These are phyloP conservation scores for Starmerella sp. DNA, from an alignment of 805 yeast genomes.

Conservation along the genomic window DNA sequence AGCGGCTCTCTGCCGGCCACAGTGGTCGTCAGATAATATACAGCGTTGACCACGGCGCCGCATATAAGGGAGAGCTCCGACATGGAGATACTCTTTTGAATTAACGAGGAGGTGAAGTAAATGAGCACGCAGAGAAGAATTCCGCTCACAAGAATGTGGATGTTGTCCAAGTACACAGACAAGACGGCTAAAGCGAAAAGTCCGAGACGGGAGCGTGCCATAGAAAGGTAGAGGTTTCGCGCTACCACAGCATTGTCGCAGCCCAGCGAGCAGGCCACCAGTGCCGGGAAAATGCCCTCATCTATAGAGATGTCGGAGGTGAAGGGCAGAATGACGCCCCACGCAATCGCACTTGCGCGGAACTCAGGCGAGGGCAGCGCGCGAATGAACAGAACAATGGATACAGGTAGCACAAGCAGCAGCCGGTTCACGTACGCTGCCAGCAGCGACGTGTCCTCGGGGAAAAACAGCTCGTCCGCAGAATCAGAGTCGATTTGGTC, in stretches of 20 bases:
- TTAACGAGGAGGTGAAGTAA: background rate
- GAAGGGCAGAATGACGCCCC: slow-evolving; percentile 16
- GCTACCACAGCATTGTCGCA: slow-evolving; percentile 13
- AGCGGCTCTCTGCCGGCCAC: background rate
- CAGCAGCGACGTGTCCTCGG: slow-evolving; percentile 2
- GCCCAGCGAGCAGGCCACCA: slow-evolving; percentile 15
- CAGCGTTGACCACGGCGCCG: slow-evolving; percentile 15
- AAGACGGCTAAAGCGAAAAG: slow-evolving; percentile 12
- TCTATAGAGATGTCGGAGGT: slow-evolving; percentile 18
- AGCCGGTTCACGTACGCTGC: slow-evolving; percentile 8
- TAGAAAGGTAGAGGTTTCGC: slow-evolving; percentile 18
- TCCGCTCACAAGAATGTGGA: slow-evolving; percentile 15
- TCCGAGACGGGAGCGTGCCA: slow-evolving; percentile 19
- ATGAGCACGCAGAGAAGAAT: slow-evolving; percentile 10
- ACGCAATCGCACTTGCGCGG: slow-evolving; percentile 13
- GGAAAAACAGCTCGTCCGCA: background rate
- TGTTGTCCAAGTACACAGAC: slow-evolving; percentile 5
- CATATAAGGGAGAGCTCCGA: slow-evolving; percentile 17
- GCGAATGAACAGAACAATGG: slow-evolving; percentile 8
- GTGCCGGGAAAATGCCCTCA: slow-evolving; percentile 18
- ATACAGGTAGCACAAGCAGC: slow-evolving; percentile 13
- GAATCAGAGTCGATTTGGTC: background rate
- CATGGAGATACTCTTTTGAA: slow-evolving; percentile 14
- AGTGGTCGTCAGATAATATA: slow-evolving; percentile 1
- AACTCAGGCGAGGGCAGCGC: slow-evolving; percentile 14